phyloP scores from a whole-genome alignment of 2,329 filamentous ascomycete genomes.

The Colletotrichum sublineola region DNA sequence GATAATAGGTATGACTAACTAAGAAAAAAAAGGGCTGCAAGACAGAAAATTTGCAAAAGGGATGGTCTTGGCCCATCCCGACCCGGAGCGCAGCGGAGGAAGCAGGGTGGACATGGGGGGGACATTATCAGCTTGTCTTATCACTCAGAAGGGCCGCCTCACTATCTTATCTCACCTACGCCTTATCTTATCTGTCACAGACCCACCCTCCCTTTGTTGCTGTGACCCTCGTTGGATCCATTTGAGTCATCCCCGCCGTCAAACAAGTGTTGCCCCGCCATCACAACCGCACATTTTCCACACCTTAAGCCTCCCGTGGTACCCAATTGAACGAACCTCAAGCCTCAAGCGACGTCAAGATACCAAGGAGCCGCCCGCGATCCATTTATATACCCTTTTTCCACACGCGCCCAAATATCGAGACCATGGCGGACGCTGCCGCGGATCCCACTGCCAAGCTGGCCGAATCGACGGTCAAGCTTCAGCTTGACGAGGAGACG shows the following conservation, averaged over 20 bases:
- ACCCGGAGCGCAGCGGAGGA: too few species aligned
- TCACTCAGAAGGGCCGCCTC: neutral
- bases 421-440: conserved; percentile 62
- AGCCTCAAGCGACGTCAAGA: neutral
- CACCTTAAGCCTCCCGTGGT: conserved; percentile 9
- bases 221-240: conserved; percentile 34
- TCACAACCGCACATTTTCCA: conserved; percentile 30
- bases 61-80: too few species aligned
- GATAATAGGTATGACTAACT: too few species aligned
- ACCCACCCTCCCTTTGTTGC: neutral
- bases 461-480: conserved; percentile 65
- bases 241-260: conserved; percentile 40
- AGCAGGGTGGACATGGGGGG: too few species aligned
- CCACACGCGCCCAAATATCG: conserved; percentile 1
- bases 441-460: conserved; percentile 66
- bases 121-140: too few species aligned
- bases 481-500: conserved; percentile 73
- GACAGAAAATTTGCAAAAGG: too few species aligned
- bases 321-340: conserved; percentile 21
- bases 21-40: too few species aligned
- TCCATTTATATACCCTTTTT: fast-evolving
- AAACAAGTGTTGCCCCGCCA: conserved; percentile 42
- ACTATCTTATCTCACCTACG: neutral
- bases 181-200: conserved; percentile 29
- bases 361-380: neutral